Evolutionary conservation across 1,284 basidiomycete genomes (phyloP).

Genomic region (Rhizoctonia solani): DNA sequence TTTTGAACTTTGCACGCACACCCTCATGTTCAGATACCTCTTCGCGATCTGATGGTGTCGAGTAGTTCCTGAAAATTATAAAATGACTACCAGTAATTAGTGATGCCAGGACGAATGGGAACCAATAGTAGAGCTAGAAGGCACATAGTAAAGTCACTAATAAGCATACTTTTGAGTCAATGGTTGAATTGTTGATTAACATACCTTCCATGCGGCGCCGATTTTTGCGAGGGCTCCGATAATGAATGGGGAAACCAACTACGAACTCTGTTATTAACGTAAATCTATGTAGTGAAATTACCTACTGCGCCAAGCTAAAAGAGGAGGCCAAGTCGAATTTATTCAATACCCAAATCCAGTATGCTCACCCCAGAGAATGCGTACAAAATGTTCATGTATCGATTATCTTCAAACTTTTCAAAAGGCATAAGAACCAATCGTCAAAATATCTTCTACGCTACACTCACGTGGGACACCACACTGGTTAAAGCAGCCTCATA

Average conservation of each 20-base stretch:
- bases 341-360: not conserved
- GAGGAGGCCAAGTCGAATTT: not conserved
- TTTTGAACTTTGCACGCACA: not conserved
- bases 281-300: not conserved
- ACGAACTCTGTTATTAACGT: not conserved
- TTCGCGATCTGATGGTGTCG: conserved; percentile 1
- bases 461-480: too few species aligned
- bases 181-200: not conserved
- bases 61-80: conserved; percentile 4
- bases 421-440: too few species aligned
- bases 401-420: not conserved
- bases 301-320: conserved; percentile 9
- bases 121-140: conserved; percentile 17
- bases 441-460: too few species aligned
- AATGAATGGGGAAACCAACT: conserved; percentile 17
- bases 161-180: not conserved
- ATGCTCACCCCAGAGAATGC: conserved; percentile 12
- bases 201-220: conserved; percentile 3
- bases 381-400: conserved; percentile 18
- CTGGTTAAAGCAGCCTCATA: conserved; percentile 8
- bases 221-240: conserved; percentile 10
- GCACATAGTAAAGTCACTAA: not conserved
- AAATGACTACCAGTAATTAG: not conserved
- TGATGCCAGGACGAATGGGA: not conserved
- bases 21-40: not conserved